Percentiles rank a stretch among this genome's conserved stretches.
Conservation (phyloP, 805 yeast genomes). For the Saccharomyces kudriavzevii region DNA sequence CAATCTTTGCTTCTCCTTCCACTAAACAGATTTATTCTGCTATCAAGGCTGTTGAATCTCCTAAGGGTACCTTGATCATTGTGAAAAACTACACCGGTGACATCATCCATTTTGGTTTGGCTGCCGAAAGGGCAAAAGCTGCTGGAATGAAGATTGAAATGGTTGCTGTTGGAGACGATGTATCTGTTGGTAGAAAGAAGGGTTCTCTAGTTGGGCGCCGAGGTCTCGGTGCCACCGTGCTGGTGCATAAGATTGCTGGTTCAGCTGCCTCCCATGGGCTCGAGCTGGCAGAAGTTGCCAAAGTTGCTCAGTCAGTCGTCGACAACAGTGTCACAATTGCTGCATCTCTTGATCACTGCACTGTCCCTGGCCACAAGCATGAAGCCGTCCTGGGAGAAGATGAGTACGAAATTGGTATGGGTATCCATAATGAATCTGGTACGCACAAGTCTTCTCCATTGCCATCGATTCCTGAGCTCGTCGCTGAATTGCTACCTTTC, state of each 20-base stretch:
- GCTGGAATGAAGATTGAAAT: constrained; percentile 63
- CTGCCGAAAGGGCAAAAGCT: constrained; percentile 72
- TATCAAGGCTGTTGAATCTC: constrained; percentile 33
- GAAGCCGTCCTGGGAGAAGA: constrained; percentile 42
- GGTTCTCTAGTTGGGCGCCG: constrained; percentile 84
- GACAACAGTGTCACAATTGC: constrained; percentile 70
- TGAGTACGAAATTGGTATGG: constrained; percentile 81
- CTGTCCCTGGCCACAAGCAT: constrained; percentile 67
- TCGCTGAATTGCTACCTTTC: constrained; percentile 45
- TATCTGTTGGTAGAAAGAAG: constrained; percentile 74
- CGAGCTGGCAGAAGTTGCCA: constrained; percentile 41
- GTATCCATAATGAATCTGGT: constrained; percentile 89
- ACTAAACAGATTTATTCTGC: constrained; percentile 71
- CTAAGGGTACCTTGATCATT: constrained; percentile 57
- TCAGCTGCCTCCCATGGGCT: constrained; percentile 41
- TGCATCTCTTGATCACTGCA: constrained; percentile 74
- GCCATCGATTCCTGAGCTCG: constrained; percentile 53
- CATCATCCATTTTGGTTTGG: constrained; percentile 77
- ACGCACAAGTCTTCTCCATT: constrained; percentile 40
- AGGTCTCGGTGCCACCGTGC: constrained; percentile 78
- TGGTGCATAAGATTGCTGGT: constrained; percentile 78
- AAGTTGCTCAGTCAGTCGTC: constrained; percentile 49
- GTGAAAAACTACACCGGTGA: constrained; percentile 90
- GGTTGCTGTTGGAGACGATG: constrained; percentile 77
- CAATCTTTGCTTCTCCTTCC: constrained; percentile 79